Evolutionary conservation across 2,329 filamentous ascomycete species (phyloP).

Genomic region (Fusarium oligoseptatum): DNA sequence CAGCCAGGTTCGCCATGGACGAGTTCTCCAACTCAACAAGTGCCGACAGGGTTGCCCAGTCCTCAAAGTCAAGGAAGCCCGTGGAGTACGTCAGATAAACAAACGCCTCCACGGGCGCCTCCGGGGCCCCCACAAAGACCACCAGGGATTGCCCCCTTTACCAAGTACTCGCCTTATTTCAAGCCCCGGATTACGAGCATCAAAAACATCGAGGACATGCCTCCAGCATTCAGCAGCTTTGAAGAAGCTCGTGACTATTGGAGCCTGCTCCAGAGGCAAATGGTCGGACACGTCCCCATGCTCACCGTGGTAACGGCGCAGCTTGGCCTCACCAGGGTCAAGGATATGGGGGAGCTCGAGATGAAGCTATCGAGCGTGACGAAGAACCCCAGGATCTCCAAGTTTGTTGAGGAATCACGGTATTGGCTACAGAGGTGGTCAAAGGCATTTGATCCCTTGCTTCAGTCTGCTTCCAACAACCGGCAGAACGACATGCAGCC

Average conservation of each 20-base stretch:
- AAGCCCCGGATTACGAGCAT: slow-evolving; percentile 50
- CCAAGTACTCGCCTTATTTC: slow-evolving; percentile 55
- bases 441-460: slow-evolving; percentile 54
- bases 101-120: slow-evolving; percentile 36
- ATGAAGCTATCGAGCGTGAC: slow-evolving; percentile 49
- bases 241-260: slow-evolving; percentile 56
- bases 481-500: slow-evolving; percentile 35
- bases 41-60: slow-evolving; percentile 47
- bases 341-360: slow-evolving; percentile 46
- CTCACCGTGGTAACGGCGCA: slow-evolving; percentile 49
- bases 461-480: slow-evolving; percentile 44
- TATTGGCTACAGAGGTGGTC: slow-evolving; percentile 58
- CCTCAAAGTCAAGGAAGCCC: slow-evolving; percentile 53
- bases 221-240: slow-evolving; percentile 48
- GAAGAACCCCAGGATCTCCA: slow-evolving; percentile 46
- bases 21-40: slow-evolving; percentile 13
- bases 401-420: slow-evolving; percentile 54
- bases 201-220: slow-evolving; percentile 51
- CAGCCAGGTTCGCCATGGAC: slow-evolving; percentile 48
- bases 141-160: slow-evolving; percentile 53
- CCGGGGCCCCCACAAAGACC: slow-evolving; percentile 39
- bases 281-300: slow-evolving; percentile 54
- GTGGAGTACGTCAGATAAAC: slow-evolving; percentile 32
- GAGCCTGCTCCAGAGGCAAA: slow-evolving; percentile 53
- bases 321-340: slow-evolving; percentile 47